Base-by-base conservation (phyloP, 2,329 filamentous ascomycete genomes). In the Huntiella moniliformis region DNA sequence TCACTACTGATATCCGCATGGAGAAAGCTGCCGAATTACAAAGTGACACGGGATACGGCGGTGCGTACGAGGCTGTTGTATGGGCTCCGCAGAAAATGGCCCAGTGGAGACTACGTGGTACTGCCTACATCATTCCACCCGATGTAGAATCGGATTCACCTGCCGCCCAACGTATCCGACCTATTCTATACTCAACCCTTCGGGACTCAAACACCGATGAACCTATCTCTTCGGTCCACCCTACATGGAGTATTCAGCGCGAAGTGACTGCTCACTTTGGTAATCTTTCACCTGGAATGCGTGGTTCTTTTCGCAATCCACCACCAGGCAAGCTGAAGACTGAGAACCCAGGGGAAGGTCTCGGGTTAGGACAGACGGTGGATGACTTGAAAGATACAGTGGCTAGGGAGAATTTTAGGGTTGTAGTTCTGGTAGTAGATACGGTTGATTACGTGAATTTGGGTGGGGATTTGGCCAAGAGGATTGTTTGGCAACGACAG, bases 1-100 rank as follows among this genome's bases (percentile, higher is more conserved):
- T 95, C 56, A 94, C 88, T 1, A 94, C 86, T 0, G 91, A 96
- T 60, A 74, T 74, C 6, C 74, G 88, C 39, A 94, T 92, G 84
- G 71, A 77, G 50, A 96, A 96, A 66, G 67, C 81, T 0, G 65
- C 67, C 2, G 79, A 95, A 60, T 61, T 96, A 3, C 73, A 77
- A 51, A 64, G 62, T 4, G 67, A 63, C 4, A 61, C 17, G 46
- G 68, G 67, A 51, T 77, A 77, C 7, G 71, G 78, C 33, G 77
- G 84, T 35, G 68, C 71, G 2, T 74, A 88, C n/a, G 88, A 95
- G 62, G 83, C 78, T 5, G 73, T 85, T 8, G 91, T 82, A 59
- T 96, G 87, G 88, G 66, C 77, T 7, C 71, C 74, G 52, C 72
- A 79, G 38, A 66, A 68, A 4, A 72, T 67, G 59, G 80, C 75